Conservation (phyloP, 257 asterid species). For the Linaria vulgaris region DNA sequence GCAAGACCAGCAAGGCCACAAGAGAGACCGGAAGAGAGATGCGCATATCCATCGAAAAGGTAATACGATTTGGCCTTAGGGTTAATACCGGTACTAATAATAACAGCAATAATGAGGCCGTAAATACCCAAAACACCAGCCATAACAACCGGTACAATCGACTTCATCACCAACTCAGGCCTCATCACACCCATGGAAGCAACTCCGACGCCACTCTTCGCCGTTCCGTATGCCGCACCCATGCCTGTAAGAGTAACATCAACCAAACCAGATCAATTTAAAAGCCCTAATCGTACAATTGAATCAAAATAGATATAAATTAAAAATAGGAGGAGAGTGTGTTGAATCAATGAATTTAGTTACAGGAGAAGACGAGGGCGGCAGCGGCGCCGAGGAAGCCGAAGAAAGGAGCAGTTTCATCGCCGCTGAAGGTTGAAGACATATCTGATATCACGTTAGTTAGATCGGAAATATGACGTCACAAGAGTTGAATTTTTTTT, state of each 20-base stretch:
- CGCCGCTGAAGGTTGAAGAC: slow-evolving; percentile 64
- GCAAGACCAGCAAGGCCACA: slow-evolving; percentile 73
- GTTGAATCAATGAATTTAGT: too few relatives aligned
- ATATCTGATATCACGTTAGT: slow-evolving; percentile 20
- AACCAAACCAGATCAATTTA: not conserved
- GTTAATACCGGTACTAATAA: slow-evolving; percentile 62
- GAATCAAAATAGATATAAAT: not conserved
- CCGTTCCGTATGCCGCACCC: slow-evolving; percentile 78
- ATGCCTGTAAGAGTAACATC: slow-evolving; percentile 34
- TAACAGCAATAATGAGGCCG: slow-evolving; percentile 67
- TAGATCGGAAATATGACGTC: slow-evolving; percentile 17
- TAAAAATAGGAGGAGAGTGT: not conserved
- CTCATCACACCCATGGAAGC: slow-evolving; percentile 79
- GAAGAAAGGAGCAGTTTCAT: slow-evolving; percentile 74
- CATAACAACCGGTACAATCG: slow-evolving; percentile 72
- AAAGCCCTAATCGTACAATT: not conserved
- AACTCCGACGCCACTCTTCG: slow-evolving; percentile 73
- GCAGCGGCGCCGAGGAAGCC: slow-evolving; percentile 77
- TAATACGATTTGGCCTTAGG: slow-evolving; percentile 68
- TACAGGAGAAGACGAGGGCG: slow-evolving; percentile 71
- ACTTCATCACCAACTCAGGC: slow-evolving; percentile 74
- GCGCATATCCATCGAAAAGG: slow-evolving; percentile 65
- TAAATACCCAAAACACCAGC: slow-evolving; percentile 74
- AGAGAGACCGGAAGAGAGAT: slow-evolving; percentile 65
- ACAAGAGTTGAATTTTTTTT: slow-evolving; percentile 5